A percentile compares a stretch with the other conserved stretches of the same genome.
Conservation (phyloP, 805 yeast species). For the Groenewaldozyma tartarivorans region DNA sequence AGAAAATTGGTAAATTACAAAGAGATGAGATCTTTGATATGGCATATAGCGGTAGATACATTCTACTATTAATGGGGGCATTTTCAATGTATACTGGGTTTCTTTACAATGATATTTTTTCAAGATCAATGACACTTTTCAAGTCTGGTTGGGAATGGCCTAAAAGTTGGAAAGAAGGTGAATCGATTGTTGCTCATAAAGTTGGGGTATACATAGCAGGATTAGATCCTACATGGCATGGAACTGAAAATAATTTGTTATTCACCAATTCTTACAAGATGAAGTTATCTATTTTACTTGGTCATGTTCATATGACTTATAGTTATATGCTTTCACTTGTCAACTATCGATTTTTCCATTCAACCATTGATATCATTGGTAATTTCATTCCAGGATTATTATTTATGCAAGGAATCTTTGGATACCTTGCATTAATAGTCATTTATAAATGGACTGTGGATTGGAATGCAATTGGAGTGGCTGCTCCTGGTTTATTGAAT, state of each 20-base stretch:
- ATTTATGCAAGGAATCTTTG: constrained; percentile 95
- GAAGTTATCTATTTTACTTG: constrained; percentile 93
- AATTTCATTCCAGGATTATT: constrained; percentile 90
- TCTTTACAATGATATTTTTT: constrained; percentile 87
- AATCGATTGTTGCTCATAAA: constrained; percentile 54
- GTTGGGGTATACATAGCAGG: constrained; percentile 75
- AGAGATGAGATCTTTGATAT: constrained; percentile 93
- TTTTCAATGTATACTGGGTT: constrained; percentile 95
- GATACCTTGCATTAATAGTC: constrained; percentile 77
- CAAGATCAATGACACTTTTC: constrained; percentile 82
- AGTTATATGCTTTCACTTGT: constrained; percentile 77
- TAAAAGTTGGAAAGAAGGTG: constrained; percentile 55
- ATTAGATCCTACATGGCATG: constrained; percentile 94
- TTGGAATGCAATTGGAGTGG: constrained; percentile 68
- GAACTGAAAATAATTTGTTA: constrained; percentile 81
- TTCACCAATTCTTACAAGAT: constrained; percentile 94
- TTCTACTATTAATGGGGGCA: constrained; percentile 80
- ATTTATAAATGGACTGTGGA: constrained; percentile 91
- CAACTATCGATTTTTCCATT: constrained; percentile 60
- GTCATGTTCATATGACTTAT: constrained; percentile 89
- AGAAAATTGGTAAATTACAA: constrained; percentile 52
- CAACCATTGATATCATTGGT: constrained; percentile 74
- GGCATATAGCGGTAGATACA: constrained; percentile 92
- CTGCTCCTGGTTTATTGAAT: constrained; percentile 88
- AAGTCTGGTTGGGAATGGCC: constrained; percentile 95